Percentiles rank a stretch among this genome's conserved stretches.
Evolutionary conservation across 768 basidiomycete species (phyloP).

Genomic region (Russula compacta): DNA sequence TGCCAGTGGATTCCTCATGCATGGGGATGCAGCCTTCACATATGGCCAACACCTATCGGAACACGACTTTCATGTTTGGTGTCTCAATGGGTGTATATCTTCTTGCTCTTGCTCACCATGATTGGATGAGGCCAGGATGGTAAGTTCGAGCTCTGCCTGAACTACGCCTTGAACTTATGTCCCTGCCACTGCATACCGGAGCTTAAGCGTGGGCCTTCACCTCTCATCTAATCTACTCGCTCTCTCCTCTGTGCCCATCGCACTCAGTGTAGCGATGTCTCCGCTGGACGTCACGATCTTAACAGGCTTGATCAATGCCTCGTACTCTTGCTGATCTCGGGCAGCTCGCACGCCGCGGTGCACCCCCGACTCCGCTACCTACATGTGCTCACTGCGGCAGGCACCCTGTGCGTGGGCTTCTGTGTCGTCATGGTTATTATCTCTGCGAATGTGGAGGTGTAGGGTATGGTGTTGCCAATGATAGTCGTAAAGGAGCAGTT

Average conservation of each 20-base stretch:
- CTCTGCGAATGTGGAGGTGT: slow-evolving; percentile 37
- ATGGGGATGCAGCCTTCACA: slow-evolving; percentile 74
- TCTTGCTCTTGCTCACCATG: slow-evolving; percentile 35
- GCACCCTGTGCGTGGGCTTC: slow-evolving; percentile 70
- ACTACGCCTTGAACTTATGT: slow-evolving; percentile 29
- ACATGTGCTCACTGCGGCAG: slow-evolving; percentile 35
- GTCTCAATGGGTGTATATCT: slow-evolving; percentile 40
- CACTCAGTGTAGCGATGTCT: slow-evolving; percentile 78
- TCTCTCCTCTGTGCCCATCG: slow-evolving; percentile 19
- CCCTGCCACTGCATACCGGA: slow-evolving; percentile 30
- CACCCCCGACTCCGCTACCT: neutral
- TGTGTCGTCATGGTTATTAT: slow-evolving; percentile 84
- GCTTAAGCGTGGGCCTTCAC: too few relatives aligned
- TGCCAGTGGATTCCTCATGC: slow-evolving; percentile 72
- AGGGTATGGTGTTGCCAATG: slow-evolving; percentile 38
- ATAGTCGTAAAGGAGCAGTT: slow-evolving; percentile 31
- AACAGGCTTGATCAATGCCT: slow-evolving; percentile 85
- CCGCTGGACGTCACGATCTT: slow-evolving; percentile 88
- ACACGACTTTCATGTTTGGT: slow-evolving; percentile 40
- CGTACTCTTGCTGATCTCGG: slow-evolving; percentile 65
- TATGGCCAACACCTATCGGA: slow-evolving; percentile 68
- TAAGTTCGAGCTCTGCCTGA: slow-evolving; percentile 37
- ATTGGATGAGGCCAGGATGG: slow-evolving; percentile 42
- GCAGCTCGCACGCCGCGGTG: slow-evolving; percentile 36
- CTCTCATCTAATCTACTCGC: too few relatives aligned